Conservation (phyloP, 306 rosid genomes). For the Urtica urens region DNA sequence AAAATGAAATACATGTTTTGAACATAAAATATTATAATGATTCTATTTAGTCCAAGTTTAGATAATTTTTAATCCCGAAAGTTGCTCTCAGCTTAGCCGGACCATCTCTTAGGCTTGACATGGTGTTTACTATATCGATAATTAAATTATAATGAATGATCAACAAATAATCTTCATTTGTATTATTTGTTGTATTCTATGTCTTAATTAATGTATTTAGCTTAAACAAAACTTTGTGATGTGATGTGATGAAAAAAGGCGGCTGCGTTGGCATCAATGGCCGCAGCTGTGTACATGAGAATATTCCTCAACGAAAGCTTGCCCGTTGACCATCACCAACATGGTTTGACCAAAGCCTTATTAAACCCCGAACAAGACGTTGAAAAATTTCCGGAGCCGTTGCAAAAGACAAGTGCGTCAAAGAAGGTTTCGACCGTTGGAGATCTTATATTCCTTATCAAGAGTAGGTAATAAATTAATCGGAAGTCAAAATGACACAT, state of each 20-base stretch:
- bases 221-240: background rate
- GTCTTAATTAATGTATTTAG: too few relatives aligned
- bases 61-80: too few relatives aligned
- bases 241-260: constrained; percentile 23
- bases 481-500: too few relatives aligned
- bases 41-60: too few relatives aligned
- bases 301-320: constrained; percentile 62
- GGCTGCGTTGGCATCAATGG: constrained; percentile 49
- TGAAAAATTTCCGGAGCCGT: constrained; percentile 10
- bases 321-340: constrained; percentile 5
- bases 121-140: too few relatives aligned
- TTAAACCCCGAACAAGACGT: constrained; percentile 22
- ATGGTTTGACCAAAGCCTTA: constrained; percentile 39
- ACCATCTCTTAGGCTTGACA: too few relatives aligned
- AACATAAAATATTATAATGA: too few relatives aligned
- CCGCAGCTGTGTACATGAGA: constrained; percentile 63
- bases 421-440: constrained; percentile 38
- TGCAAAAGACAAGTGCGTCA: constrained; percentile 12
- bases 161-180: too few relatives aligned
- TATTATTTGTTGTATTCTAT: too few relatives aligned
- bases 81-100: too few relatives aligned
- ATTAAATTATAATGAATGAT: too few relatives aligned
- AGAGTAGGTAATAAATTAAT: constrained; percentile 56
- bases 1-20: too few relatives aligned
- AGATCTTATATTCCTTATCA: constrained; percentile 40